Conservation (phyloP, 108 stramenopile genomes). For the Nannochloropsis gaditana region DNA sequence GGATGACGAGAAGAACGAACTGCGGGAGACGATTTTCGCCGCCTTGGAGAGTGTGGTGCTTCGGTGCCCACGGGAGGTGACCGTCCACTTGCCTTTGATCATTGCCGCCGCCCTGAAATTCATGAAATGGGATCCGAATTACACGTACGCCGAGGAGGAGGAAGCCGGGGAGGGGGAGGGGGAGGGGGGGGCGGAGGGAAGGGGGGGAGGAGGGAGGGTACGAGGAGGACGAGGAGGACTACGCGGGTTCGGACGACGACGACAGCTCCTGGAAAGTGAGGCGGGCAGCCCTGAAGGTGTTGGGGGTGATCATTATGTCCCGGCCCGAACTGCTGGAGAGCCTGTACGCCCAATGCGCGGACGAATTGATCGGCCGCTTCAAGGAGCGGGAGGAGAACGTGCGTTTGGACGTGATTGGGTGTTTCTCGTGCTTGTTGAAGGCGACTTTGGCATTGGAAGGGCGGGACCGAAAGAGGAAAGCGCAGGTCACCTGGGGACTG, state of each 20-base stretch:
- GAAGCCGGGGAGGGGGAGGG: conserved; percentile 57
- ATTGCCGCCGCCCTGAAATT: conserved; percentile 64
- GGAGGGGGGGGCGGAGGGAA: conserved; percentile 14
- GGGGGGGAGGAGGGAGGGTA: conserved; percentile 51
- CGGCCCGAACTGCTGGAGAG: conserved; percentile 45
- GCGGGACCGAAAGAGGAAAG: not conserved
- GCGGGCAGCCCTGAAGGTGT: conserved; percentile 49
- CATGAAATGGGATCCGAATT: conserved; percentile 94
- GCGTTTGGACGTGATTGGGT: conserved; percentile 81
- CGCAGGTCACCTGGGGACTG: not conserved
- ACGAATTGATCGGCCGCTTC: conserved; percentile 62
- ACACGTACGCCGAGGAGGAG: conserved; percentile 81
- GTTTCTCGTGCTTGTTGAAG: conserved; percentile 70
- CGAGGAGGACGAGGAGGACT: conserved; percentile 62
- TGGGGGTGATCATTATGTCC: conserved; percentile 43
- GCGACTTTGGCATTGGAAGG: conserved; percentile 16
- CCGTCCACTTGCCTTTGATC: conserved; percentile 66
- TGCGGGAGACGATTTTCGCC: not conserved
- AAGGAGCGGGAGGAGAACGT: conserved; percentile 97
- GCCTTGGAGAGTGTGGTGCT: conserved; percentile 80
- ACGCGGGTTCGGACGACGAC: conserved; percentile 79
- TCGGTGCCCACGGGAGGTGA: conserved; percentile 84
- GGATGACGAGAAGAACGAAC: conserved; percentile 34
- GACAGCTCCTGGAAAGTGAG: conserved; percentile 88
- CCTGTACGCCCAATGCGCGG: conserved; percentile 60